Evolutionary conservation across 1,139 yeast species (phyloP).

Genomic region (Saccharomyces pastorianus): DNA sequence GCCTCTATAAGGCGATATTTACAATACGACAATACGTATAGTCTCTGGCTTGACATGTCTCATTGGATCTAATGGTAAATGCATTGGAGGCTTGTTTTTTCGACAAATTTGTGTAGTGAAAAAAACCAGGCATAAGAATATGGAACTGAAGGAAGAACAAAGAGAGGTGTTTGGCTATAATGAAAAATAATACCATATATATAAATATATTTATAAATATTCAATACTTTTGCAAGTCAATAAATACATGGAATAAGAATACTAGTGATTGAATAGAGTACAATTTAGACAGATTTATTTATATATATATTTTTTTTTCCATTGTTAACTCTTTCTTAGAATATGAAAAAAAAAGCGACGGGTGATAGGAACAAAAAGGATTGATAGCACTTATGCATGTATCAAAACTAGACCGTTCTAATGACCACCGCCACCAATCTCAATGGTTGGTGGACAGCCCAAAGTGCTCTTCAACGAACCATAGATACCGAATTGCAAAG

Average conservation of each 20-base stretch:
- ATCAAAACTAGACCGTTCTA: conserved; percentile 14
- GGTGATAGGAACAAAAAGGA: neutral
- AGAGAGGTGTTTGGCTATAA: too few relatives aligned
- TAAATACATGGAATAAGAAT: neutral
- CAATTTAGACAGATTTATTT: neutral
- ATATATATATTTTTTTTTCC: neutral
- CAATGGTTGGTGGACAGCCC: conserved; percentile 73
- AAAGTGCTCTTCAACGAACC: conserved; percentile 69
- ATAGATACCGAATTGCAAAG: conserved; percentile 83
- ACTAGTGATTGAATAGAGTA: neutral
- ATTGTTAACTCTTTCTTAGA: neutral
- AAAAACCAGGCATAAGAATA: too few relatives aligned
- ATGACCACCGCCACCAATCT: conserved; percentile 41
- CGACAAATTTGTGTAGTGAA: too few relatives aligned
- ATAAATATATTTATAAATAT: neutral
- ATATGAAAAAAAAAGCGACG: neutral
- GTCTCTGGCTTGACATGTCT: too few relatives aligned
- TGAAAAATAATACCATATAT: neutral
- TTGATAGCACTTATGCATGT: too few relatives aligned
- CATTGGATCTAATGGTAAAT: too few relatives aligned
- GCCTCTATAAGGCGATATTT: too few relatives aligned
- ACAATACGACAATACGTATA: too few relatives aligned
- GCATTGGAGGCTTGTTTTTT: too few relatives aligned
- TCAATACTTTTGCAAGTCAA: neutral
- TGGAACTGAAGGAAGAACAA: too few relatives aligned